These are phyloP conservation scores for Acaromyces ingoldii DNA, from an alignment of 1,284 basidiomycete species.

Conservation along the genomic window DNA sequence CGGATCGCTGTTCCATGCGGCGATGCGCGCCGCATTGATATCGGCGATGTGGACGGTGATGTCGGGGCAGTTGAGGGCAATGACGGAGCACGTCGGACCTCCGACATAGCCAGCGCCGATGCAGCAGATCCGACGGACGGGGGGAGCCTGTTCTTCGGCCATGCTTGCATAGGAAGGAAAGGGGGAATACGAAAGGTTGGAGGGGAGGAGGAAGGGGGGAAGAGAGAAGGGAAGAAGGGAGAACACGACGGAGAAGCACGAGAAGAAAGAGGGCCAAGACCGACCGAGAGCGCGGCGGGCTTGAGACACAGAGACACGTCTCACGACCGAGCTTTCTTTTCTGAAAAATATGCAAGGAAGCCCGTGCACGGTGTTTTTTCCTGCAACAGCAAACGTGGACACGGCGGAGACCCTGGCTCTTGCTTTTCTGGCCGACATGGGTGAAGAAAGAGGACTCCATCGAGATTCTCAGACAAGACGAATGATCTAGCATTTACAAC, in stretches of 20 bases:
- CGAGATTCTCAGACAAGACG: no score
- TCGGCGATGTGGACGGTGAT: conserved; percentile 96
- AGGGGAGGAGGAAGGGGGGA: neutral
- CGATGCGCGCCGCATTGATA: conserved; percentile 86
- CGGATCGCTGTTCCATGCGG: conserved; percentile 79
- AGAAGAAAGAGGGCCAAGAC: neutral
- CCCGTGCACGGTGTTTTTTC: no score
- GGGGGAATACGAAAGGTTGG: no score
- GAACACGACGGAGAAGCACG: neutral
- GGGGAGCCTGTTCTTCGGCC: no score
- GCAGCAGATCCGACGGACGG: conserved; percentile 50
- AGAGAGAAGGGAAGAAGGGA: neutral
- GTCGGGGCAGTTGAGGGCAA: conserved; percentile 89
- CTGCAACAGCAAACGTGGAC: no score
- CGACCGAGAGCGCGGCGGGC: neutral
- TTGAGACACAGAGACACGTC: no score
- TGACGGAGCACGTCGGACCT: conserved; percentile 76
- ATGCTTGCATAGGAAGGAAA: no score
- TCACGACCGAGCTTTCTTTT: no score
- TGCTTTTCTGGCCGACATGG: no score
- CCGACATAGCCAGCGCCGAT: conserved; percentile 92
- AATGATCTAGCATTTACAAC: neutral
- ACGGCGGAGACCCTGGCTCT: no score
- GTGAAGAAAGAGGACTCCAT: no score
- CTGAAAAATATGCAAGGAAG: no score